phyloP scores from a whole-genome alignment of 1,139 yeast genomes.

The Saccharomyces hybrid region DNA sequence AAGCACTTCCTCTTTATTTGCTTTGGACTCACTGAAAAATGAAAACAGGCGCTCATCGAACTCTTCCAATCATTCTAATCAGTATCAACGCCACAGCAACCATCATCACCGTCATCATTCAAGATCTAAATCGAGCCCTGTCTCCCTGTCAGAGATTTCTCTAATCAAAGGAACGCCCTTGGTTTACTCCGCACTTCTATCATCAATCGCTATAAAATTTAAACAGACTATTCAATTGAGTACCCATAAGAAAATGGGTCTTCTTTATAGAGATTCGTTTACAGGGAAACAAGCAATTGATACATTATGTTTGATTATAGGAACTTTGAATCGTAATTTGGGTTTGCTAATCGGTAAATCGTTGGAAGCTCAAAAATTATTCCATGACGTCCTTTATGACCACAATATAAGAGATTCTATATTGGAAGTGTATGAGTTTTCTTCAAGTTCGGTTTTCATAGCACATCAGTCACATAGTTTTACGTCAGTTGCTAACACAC shows the following conservation, averaged over 20 bases:
- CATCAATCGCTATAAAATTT: conserved; percentile 76
- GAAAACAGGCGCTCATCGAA: conserved; percentile 15
- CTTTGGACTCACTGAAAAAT: conserved; percentile 25
- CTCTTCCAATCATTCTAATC: not conserved
- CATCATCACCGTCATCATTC: conserved; percentile 7
- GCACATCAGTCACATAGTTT: conserved; percentile 13
- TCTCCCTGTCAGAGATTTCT: conserved; percentile 1
- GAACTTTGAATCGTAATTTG: conserved; percentile 85
- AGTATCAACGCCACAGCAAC: conserved; percentile 4
- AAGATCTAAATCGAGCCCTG: not conserved
- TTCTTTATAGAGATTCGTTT: conserved; percentile 88
- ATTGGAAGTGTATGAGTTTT: conserved; percentile 82
- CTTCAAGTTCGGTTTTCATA: conserved; percentile 39
- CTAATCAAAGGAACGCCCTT: conserved; percentile 24
- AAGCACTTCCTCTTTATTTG: conserved; percentile 25
- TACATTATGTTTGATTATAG: conserved; percentile 69
- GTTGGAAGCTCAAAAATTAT: conserved; percentile 85
- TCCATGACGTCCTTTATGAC: conserved; percentile 93
- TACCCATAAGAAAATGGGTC: conserved; percentile 85
- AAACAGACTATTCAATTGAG: conserved; percentile 64
- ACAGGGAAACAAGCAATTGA: conserved; percentile 94
- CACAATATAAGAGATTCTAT: conserved; percentile 84
- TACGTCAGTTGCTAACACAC: not conserved
- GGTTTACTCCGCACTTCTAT: conserved; percentile 79
- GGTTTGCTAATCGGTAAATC: conserved; percentile 87